These are phyloP conservation scores for Trichoderma sp. DNA, from an alignment of 2,329 filamentous ascomycete genomes.

Conservation along the genomic window DNA sequence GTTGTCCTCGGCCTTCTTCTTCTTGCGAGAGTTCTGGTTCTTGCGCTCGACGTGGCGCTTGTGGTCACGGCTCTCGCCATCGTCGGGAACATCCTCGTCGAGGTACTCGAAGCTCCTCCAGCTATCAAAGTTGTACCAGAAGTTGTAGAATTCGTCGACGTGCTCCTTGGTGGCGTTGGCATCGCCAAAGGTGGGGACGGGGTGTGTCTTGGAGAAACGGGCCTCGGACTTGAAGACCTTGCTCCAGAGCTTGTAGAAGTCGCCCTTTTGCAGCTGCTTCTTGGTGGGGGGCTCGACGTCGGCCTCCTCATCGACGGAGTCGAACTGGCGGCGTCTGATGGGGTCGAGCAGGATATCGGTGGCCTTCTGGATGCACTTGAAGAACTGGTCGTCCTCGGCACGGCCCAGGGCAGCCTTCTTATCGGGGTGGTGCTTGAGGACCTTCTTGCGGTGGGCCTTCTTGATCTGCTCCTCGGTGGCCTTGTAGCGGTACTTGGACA, in stretches of 20 bases:
- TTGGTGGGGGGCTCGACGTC: conserved; percentile 90
- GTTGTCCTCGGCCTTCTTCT: conserved; percentile 99
- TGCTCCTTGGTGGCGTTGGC: conserved; percentile 83
- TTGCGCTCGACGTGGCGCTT: conserved; percentile 98
- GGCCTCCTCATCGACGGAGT: conserved; percentile 92
- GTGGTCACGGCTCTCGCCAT: conserved; percentile 98
- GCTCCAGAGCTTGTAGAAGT: conserved; percentile 94
- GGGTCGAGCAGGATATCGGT: conserved; percentile 92
- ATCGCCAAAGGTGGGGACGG: conserved; percentile 82
- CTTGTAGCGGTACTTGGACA: conserved; percentile 87
- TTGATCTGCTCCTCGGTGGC: conserved; percentile 99
- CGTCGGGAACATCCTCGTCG: conserved; percentile 97
- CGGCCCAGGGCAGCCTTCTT: conserved; percentile 92
- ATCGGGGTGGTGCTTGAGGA: conserved; percentile 96
- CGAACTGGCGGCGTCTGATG: conserved; percentile 87
- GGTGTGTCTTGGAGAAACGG: conserved; percentile 88
- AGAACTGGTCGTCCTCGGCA: conserved; percentile 94
- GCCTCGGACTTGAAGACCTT: conserved; percentile 87
- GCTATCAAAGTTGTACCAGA: conserved; percentile 99
- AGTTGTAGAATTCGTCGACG: conserved; percentile 97
- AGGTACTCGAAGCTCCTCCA: conserved; percentile 98
- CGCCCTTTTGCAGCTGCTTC: conserved; percentile 81
- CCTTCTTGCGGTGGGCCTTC: conserved; percentile 98
- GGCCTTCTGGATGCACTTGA: conserved; percentile 99
- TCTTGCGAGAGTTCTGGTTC: conserved; percentile 95